phyloP scores from a whole-genome alignment of 2,329 filamentous ascomycete genomes.

The Pseudocercospora pini-densiflorae region DNA sequence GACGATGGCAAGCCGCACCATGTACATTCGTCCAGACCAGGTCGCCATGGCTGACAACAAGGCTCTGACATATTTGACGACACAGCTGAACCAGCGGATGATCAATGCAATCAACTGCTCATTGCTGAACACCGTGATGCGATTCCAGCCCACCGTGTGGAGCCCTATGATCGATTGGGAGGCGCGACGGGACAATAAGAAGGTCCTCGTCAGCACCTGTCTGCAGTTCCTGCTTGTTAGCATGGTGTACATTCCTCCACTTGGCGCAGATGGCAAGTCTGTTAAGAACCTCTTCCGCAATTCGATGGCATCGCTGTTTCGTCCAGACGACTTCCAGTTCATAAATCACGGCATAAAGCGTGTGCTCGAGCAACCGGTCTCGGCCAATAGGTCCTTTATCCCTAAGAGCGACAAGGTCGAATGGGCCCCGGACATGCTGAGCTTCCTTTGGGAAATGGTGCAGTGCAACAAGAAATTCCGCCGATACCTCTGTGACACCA shows the following conservation, averaged over 20 bases:
- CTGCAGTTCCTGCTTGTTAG: conserved; percentile 82
- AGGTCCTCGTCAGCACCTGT: conserved; percentile 88
- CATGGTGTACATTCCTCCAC: conserved; percentile 36
- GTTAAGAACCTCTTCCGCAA: conserved; percentile 90
- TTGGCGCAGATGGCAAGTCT: conserved; percentile 12
- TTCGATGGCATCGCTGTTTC: conserved; percentile 85
- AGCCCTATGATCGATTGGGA: conserved; percentile 85
- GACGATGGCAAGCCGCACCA: conserved; percentile 84
- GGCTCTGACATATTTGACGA: conserved; percentile 86
- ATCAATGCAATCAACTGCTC: conserved; percentile 92
- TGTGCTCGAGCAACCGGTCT: conserved; percentile 85
- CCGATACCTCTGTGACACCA: conserved; percentile 95
- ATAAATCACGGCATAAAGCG: conserved; percentile 52
- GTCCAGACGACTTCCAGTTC: conserved; percentile 97
- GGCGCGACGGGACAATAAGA: conserved; percentile 79
- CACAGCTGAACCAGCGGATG: conserved; percentile 86
- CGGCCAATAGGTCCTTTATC: conserved; percentile 82
- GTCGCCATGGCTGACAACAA: conserved; percentile 83
- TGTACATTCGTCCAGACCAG: conserved; percentile 82
- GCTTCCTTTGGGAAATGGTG: conserved; percentile 95
- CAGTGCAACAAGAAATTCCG: conserved; percentile 98
- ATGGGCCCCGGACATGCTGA: conserved; percentile 93
- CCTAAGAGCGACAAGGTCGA: conserved; percentile 78
- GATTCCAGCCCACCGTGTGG: conserved; percentile 95
- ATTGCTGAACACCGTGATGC: conserved; percentile 89